Evolutionary conservation across 345 rosid species (phyloP), one percentile per base, ranked within the genome.

Genomic region (Barbarea vulgaris): DNA sequence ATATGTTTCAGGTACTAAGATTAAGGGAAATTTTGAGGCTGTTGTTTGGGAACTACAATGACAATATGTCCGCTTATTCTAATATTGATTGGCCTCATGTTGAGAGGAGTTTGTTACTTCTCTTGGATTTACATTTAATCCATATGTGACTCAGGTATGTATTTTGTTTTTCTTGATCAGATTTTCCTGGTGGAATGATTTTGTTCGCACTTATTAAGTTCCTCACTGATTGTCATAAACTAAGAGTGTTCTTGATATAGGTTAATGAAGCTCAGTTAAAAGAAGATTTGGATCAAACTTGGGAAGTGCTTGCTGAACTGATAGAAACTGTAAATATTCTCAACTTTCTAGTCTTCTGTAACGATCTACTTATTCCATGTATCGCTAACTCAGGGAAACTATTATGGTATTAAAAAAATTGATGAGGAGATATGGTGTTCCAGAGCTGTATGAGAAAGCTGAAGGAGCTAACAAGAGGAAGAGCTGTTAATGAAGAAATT

Each of bases 281-380:
- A 22, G 94, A 88, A 75, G 96, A 96, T 84, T 81, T 93, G 89
- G 81, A 93, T 84, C 81, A 87, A 18, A 78, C 87, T 34, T 93
- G 98, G 97, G 96, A 95, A 85, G 91, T 95, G 76, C 99, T 96
- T 46, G 98, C 98, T 37, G 99, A 96, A 77, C 97, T 95, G 22
- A 87, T 93, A 63, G 97, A 93, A 73, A 96, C 96, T 59, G 98
- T 95, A 87, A 51, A 82, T n/a, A 64, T 31, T 68, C 79, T 66
- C 47, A 0, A 31, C 52, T 31, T 41, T 48, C 52, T n/a, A 36
- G 21, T 27, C 59, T 78, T 44, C 12, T 41, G 2, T 54, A 19
- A 24, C 13, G n/a, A 51, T 57, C 62, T n/a, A 31, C 47, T 21
- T 54, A 8, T 15, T 12, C 15, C 18, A 31, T 69, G 52, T 33